Evolutionary conservation across 805 yeast species (phyloP).

Genomic region (Pichia membranifaciens): DNA sequence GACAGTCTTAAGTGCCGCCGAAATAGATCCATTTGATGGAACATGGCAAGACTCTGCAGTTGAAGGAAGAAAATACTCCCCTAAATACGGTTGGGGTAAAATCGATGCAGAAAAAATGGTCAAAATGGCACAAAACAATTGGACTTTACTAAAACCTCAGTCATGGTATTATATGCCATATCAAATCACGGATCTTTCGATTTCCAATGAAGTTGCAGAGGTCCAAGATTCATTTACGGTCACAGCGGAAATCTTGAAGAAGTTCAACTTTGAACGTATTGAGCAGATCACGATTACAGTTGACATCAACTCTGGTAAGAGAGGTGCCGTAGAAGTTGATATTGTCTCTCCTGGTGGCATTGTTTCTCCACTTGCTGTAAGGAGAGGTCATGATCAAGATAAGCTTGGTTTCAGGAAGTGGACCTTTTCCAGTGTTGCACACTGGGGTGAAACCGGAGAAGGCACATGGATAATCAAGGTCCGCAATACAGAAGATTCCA

Average conservation of each 20-base stretch:
- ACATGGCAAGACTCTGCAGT: constrained; percentile 69
- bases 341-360: constrained; percentile 74
- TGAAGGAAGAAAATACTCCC: constrained; percentile 64
- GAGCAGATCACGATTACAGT: constrained; percentile 87
- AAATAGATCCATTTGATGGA: constrained; percentile 60
- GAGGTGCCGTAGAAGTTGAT: constrained; percentile 67
- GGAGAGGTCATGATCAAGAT: constrained; percentile 54
- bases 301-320: constrained; percentile 51
- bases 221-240: constrained; percentile 41
- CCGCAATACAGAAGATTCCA: constrained; percentile 34
- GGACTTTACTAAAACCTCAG: constrained; percentile 78
- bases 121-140: constrained; percentile 66
- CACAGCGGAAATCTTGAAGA: constrained; percentile 40
- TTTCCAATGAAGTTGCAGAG: constrained; percentile 17
- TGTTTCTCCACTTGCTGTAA: constrained; percentile 64
- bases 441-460: constrained; percentile 81
- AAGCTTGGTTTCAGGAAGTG: constrained; percentile 63
- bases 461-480: constrained; percentile 84
- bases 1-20: constrained; percentile 63
- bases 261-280: constrained; percentile 58
- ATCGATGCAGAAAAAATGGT: constrained; percentile 77
- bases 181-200: constrained; percentile 28
- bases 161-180: constrained; percentile 62
- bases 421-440: constrained; percentile 97
- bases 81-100: constrained; percentile 87